Percentiles rank a stretch among this genome's conserved stretches.
These are phyloP conservation scores for Lecanosticta acicola DNA, from an alignment of 2,329 filamentous ascomycete genomes.

Conservation along the genomic window DNA sequence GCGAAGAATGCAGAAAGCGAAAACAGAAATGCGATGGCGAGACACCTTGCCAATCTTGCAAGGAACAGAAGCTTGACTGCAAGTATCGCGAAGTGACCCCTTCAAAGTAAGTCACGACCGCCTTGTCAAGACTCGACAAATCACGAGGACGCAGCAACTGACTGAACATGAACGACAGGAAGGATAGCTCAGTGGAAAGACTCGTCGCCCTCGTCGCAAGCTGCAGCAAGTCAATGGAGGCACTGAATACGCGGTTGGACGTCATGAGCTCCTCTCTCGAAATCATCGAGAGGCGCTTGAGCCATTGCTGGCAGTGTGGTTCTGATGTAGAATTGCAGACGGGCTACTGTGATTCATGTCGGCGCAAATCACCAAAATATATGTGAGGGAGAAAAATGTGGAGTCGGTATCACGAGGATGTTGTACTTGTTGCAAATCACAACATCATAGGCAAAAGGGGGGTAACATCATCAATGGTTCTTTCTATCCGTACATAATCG, in stretches of 20 bases:
- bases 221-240: slow-evolving; percentile 18
- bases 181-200: slow-evolving; percentile 21
- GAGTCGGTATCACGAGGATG: no score
- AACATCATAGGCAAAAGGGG: no score
- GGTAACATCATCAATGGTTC: no score
- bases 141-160: background rate
- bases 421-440: no score
- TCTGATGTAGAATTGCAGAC: slow-evolving; percentile 16
- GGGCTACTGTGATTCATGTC: slow-evolving; percentile 13
- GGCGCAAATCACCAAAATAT: no score
- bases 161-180: slow-evolving; percentile 7
- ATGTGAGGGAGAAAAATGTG: no score
- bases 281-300: slow-evolving; percentile 17
- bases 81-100: slow-evolving; percentile 22
- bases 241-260: slow-evolving; percentile 17
- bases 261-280: slow-evolving; percentile 16
- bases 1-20: slow-evolving; percentile 22
- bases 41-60: slow-evolving; percentile 20
- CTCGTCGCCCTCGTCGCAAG: slow-evolving; percentile 17
- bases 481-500: no score
- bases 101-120: slow-evolving; percentile 16
- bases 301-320: slow-evolving; percentile 17
- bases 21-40: slow-evolving; percentile 24
- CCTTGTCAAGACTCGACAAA: background rate
- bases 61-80: slow-evolving; percentile 23